phyloP scores from a whole-genome alignment of 75 land plant species.

The Cryptomeria japonica region DNA sequence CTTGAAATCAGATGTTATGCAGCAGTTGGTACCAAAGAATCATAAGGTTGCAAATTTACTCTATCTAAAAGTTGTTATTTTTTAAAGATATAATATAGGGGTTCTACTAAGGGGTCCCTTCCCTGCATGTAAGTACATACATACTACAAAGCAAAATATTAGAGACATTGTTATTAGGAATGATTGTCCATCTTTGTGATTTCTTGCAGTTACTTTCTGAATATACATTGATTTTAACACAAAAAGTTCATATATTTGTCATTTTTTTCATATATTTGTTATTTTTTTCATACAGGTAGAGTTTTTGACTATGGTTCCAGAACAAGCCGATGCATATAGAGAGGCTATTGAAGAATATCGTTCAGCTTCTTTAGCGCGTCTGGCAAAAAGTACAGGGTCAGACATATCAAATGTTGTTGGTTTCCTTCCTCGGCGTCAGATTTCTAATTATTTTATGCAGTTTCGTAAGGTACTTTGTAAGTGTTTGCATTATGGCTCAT shows the following conservation, averaged over 20 bases:
- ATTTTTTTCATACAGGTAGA: conserved; percentile 54
- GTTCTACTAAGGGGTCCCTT: no score
- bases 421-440: conserved; percentile 80
- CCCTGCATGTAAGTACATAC: no score
- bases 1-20: conserved; percentile 97
- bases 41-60: conserved; percentile 53
- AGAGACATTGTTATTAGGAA: not conserved
- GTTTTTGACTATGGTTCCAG: conserved; percentile 67
- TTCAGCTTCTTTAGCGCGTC: conserved; percentile 58
- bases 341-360: conserved; percentile 91
- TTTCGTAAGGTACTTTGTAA: conserved; percentile 83
- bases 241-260: not conserved
- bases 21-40: conserved; percentile 87
- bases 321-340: conserved; percentile 80
- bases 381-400: conserved; percentile 31
- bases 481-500: not conserved
- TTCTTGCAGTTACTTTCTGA: not conserved
- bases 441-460: conserved; percentile 91
- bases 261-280: not conserved
- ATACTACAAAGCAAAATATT: not conserved
- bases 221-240: not conserved
- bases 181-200: not conserved
- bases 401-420: conserved; percentile 24
- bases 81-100: no score
- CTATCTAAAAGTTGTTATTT: no score